Base-by-base conservation (phyloP, 345 rosid genomes). In the Melastoma malabathricum region DNA sequence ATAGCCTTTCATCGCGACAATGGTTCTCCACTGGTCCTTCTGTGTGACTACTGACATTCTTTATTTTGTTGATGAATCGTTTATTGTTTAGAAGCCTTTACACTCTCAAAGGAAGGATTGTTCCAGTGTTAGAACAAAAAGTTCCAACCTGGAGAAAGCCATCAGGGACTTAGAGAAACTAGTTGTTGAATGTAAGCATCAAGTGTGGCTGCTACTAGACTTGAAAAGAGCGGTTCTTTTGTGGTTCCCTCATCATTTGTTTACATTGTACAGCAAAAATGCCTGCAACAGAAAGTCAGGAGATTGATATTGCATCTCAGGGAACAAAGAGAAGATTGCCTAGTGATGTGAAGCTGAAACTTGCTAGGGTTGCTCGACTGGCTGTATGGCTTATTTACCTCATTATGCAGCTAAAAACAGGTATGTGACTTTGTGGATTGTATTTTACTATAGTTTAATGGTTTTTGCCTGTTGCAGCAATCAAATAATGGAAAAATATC, bases 151-250 rank as follows among this genome's bases (percentile, higher is more conserved):
- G 59, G 98, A 90, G 62, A 86, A 72, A 63, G 89, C 98, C 59
- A 82, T 90, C 54, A 76, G 83, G 76, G 96, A 90, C 58, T 63
- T 90, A 64, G 89, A 84, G 75, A 90, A 62, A 73, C 67, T 77
- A 79, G 98, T 87, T 51, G 83, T 83, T 38, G 98, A 90, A 72
- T 84, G 98, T 90, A 67, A 80, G 92, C 64, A 65, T 47, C 22
- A 12, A 54, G 43, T 34, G 41, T 34, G 29, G 55, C 54, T 15
- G 18, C 20, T 55, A 20, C 58, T 46, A 39, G 48, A 41, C 55
- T 34, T 50, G 51, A 48, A 50, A 6, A 55, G 39, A 47, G 8
- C 13, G 31, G 22, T 50, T 43, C 16, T 48, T 51, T 41, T 52
- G 18, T 46, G 20, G 48, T 13, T 45, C 43, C 16, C 51, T 27